phyloP scores from a whole-genome alignment of 257 asterid species.

The Solanum pennellii region DNA sequence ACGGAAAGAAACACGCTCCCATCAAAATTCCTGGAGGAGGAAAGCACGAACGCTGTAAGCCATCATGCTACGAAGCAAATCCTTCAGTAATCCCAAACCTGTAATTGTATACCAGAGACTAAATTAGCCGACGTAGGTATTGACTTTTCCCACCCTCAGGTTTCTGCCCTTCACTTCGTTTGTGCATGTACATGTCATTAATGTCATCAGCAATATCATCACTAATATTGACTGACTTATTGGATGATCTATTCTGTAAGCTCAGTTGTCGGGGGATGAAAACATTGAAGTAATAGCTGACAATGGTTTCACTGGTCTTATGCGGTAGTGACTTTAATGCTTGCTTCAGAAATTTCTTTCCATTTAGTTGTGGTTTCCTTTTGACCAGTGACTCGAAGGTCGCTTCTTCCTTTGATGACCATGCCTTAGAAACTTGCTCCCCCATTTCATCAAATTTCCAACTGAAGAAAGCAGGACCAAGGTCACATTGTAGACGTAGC shows the following conservation, averaged over 20 bases:
- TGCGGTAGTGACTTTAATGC: slow-evolving; percentile 38
- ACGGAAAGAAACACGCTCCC: not conserved
- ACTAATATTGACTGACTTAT: slow-evolving; percentile 30
- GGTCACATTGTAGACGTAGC: slow-evolving; percentile 29
- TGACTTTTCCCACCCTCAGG: slow-evolving; percentile 16
- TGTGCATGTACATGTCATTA: slow-evolving; percentile 10
- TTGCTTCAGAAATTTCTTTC: slow-evolving; percentile 41
- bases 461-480: slow-evolving; percentile 46
- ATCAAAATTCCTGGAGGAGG: not conserved
- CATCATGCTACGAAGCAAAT: not conserved
- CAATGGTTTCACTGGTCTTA: slow-evolving; percentile 25
- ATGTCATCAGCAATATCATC: slow-evolving; percentile 31
- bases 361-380: slow-evolving; percentile 14
- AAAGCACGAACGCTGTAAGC: not conserved
- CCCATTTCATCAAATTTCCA: slow-evolving; percentile 87
- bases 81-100: not conserved
- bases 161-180: slow-evolving; percentile 13
- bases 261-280: slow-evolving; percentile 48
- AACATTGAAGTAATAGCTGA: slow-evolving; percentile 52
- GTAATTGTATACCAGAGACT: not conserved
- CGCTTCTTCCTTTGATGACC: slow-evolving; percentile 51
- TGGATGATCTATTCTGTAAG: slow-evolving; percentile 27
- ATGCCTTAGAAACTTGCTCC: slow-evolving; percentile 36
- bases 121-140: slow-evolving; percentile 17
- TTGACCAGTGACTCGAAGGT: slow-evolving; percentile 39